These are phyloP conservation scores for Cladophialophora psammophila DNA, from an alignment of 2,329 filamentous ascomycete species.

Conservation along the genomic window DNA sequence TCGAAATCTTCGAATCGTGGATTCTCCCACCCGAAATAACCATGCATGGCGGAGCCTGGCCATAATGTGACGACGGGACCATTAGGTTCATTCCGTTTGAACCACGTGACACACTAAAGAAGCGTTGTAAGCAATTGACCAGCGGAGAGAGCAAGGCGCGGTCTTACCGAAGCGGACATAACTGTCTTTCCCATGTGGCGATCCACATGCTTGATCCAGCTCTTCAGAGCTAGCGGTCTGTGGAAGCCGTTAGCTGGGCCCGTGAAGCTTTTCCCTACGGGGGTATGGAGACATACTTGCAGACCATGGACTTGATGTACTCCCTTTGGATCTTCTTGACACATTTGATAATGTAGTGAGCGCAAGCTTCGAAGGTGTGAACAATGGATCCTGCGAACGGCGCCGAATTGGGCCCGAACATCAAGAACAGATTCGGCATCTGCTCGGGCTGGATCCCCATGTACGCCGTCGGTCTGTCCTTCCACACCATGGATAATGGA, in stretches of 20 bases:
- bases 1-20: constrained; percentile 22
- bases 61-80: constrained; percentile 8
- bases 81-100: constrained; percentile 9
- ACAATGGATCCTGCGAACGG: constrained; percentile 12
- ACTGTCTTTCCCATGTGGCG: too few relatives aligned
- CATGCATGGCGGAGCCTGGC: constrained; percentile 19
- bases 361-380: constrained; percentile 10
- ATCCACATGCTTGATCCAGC: too few relatives aligned
- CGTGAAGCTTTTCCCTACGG: too few relatives aligned
- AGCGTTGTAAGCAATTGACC: too few relatives aligned
- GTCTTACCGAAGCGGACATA: too few relatives aligned
- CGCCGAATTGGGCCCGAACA: constrained; percentile 21
- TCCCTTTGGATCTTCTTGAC: constrained; percentile 21
- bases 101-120: constrained; percentile 21
- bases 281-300: too few relatives aligned
- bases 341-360: constrained; percentile 19
- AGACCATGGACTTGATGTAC: constrained; percentile 13
- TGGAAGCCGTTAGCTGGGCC: too few relatives aligned
- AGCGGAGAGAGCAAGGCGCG: too few relatives aligned
- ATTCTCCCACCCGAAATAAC: background rate
- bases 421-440: constrained; percentile 23
- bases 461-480: constrained; percentile 13
- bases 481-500: constrained; percentile 40
- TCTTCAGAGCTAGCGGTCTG: too few relatives aligned
- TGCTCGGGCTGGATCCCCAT: constrained; percentile 5